phyloP scores from a whole-genome alignment of 192 early-diverging fungal genomes.

The Coemansia sp. region DNA sequence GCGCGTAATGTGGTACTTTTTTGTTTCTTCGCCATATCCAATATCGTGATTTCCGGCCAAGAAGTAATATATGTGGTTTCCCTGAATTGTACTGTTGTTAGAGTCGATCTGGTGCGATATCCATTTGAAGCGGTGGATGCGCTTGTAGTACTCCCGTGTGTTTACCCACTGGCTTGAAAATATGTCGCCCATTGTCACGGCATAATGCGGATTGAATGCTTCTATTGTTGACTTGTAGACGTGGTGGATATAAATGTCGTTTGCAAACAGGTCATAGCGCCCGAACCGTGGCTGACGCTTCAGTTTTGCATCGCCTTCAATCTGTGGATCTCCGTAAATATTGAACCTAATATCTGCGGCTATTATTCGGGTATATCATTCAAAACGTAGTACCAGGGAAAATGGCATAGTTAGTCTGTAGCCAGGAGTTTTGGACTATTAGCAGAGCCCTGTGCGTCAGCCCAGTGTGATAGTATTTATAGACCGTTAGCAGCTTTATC shows the following conservation, averaged over 20 bases:
- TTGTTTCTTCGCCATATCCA: constrained; percentile 62
- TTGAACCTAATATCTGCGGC: constrained; percentile 52
- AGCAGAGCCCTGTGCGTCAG: not conserved
- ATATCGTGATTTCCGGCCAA: constrained; percentile 69
- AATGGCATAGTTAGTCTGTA: not conserved
- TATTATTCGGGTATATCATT: constrained; percentile 12
- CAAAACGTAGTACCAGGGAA: not conserved
- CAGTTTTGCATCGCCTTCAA: constrained; percentile 66
- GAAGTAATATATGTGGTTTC: constrained; percentile 38
- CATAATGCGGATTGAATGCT: constrained; percentile 53
- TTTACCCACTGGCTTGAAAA: constrained; percentile 67
- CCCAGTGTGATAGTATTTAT: not conserved
- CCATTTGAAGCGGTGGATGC: constrained; percentile 57
- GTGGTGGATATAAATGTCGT: constrained; percentile 61
- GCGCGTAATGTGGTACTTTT: constrained; percentile 48
- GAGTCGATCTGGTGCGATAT: constrained; percentile 49
- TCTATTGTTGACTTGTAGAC: constrained; percentile 55
- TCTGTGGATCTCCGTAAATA: constrained; percentile 66
- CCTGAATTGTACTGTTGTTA: constrained; percentile 8
- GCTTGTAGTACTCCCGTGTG: constrained; percentile 54
- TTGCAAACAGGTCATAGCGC: constrained; percentile 53
- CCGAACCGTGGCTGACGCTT: constrained; percentile 54
- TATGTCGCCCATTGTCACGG: constrained; percentile 61
- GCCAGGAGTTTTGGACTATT: not conserved
- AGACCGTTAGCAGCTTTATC: not conserved